phyloP scores from a whole-genome alignment of 306 rosid genomes.

The Crotalaria pallida region DNA sequence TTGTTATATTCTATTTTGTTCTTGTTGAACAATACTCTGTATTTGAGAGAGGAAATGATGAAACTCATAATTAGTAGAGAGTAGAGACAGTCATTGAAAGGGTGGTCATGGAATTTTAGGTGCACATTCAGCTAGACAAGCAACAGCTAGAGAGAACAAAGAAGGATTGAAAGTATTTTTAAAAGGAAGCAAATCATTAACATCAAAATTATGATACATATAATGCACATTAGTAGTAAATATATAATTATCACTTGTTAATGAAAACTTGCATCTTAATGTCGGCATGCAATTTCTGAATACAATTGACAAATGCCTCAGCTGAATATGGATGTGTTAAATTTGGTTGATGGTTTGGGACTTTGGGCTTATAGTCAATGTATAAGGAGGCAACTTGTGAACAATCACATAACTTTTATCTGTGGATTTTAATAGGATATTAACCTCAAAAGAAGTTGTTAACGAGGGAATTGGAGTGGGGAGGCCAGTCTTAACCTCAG shows the following conservation, averaged over 20 bases:
- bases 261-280: too few species aligned
- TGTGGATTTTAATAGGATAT: background rate
- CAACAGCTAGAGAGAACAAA: background rate
- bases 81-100: background rate
- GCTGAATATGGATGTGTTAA: background rate
- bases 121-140: background rate
- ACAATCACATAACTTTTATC: background rate
- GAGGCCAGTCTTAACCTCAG: background rate
- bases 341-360: too few species aligned
- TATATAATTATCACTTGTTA: background rate
- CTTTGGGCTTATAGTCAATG: background rate
- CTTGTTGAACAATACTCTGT: background rate
- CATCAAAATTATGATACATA: background rate
- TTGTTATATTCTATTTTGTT: slow-evolving; percentile 11
- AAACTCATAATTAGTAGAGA: background rate
- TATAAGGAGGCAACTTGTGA: background rate
- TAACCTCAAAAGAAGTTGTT: background rate
- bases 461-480: background rate
- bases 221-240: background rate
- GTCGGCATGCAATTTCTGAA: background rate
- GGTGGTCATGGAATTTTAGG: background rate
- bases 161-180: background rate
- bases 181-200: background rate
- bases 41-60: slow-evolving; percentile 1
- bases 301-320: background rate